Conservation (phyloP, 1,284 basidiomycete species). For the Phellopilus nigrolimitatus region DNA sequence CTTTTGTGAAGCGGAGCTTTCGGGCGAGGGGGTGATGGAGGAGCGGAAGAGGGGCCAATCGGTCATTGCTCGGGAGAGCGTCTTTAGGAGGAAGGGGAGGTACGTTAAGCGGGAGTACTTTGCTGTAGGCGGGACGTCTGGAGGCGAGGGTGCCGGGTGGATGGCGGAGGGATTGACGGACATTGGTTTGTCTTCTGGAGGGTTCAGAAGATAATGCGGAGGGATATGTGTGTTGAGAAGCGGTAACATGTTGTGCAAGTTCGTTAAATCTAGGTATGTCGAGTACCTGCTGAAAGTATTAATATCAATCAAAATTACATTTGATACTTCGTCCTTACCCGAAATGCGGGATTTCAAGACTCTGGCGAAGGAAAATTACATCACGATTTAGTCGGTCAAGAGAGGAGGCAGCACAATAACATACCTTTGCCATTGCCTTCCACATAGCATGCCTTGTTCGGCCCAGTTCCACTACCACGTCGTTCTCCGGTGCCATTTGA, state of each 20-base stretch:
- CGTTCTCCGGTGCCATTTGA: slow-evolving; percentile 33
- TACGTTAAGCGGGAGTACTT: slow-evolving; percentile 71
- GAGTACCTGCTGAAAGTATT: slow-evolving; percentile 49
- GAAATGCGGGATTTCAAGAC: slow-evolving; percentile 77
- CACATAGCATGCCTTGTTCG: slow-evolving; percentile 82
- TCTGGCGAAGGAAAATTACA: slow-evolving; percentile 38
- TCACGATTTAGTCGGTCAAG: slow-evolving; percentile 11
- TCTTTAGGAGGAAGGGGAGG: slow-evolving; percentile 84
- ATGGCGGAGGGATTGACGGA: slow-evolving; percentile 48
- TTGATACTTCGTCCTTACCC: slow-evolving; percentile 41
- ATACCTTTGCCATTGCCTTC: slow-evolving; percentile 78
- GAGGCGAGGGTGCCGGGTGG: slow-evolving; percentile 36
- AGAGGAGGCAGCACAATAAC: slow-evolving; percentile 17
- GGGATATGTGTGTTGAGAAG: slow-evolving; percentile 71
- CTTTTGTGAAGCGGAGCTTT: slow-evolving; percentile 32
- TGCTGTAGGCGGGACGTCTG: slow-evolving; percentile 39
- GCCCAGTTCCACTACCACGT: slow-evolving; percentile 63
- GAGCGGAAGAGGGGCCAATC: slow-evolving; percentile 82
- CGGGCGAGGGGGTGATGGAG: slow-evolving; percentile 49
- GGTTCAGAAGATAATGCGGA: slow-evolving; percentile 44
- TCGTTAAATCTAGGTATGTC: slow-evolving; percentile 80
- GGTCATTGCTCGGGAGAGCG: slow-evolving; percentile 73
- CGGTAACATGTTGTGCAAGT: slow-evolving; percentile 66
- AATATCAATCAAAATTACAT: background rate
- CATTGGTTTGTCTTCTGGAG: slow-evolving; percentile 35